Evolutionary conservation across 805 yeast genomes (phyloP), one percentile per base, ranked within the genome.

Genomic region (Metschnikowia matae): DNA sequence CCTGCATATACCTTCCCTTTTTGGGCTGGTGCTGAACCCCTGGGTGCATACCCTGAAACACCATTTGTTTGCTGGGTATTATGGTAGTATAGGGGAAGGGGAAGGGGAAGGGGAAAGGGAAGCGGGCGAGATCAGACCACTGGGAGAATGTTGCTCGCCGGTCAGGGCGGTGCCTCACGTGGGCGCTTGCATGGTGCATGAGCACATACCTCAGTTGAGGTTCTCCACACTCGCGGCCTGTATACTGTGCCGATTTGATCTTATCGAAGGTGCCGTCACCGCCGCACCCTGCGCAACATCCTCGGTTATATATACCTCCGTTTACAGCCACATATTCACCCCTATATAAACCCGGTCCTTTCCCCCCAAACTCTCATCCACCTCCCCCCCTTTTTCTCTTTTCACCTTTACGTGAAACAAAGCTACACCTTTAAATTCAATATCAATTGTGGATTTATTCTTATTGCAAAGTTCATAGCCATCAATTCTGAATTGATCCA

Each of bases 291-390:
- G 45, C 23, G 38, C 11, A 42, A 33, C 35, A 33, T 31, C 44
- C 38, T 42, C 45, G 45, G 45, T 21, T 13, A 13, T 42, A 13
- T 42, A 23, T 23, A 42, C 45, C 29, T n/a, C 45, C 45, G 45
- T 29, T 33, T 33, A 41, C 45, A 41, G 45, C 45, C 45, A 41
- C 45, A 41, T 13, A 41, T 41, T 32, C 45, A 32, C 45, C 45
- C 45, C 45, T 41, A 41, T 41, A 41, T 41, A 41, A 41, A 31
- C 44, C 35, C 36, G n/a, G 29, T 6, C 20, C 20, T 6, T 38
- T 29, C 46, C 45, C 18, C 26, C 20, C 2, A 18, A 11, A 6
- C 44, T 17, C 38, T 6, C 29, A 14, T 13, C 8, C 15, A 5
- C 14, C 29, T 21, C 5, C 29, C 29, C 33, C 5, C 29, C 6